Evolutionary conservation across 148 eudicot species (phyloP).

Genomic region (Chenopodium suecicum): DNA sequence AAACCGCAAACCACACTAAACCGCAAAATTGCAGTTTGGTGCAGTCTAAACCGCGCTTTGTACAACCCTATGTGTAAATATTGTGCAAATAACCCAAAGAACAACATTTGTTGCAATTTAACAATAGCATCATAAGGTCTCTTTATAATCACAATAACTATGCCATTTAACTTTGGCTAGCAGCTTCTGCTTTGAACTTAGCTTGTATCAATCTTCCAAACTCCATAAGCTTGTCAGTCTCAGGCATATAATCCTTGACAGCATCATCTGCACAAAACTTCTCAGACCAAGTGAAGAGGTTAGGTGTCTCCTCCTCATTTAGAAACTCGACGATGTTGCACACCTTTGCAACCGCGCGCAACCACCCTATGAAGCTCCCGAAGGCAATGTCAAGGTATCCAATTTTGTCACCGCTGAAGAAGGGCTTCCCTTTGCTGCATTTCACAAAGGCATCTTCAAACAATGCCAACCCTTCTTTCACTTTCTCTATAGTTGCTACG

Average conservation of each 20-base stretch:
- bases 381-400: constrained; percentile 54
- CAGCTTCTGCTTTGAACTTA: constrained; percentile 20
- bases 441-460: constrained; percentile 48
- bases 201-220: constrained; percentile 32
- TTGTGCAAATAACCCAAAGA: too few relatives aligned
- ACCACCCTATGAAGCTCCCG: constrained; percentile 43
- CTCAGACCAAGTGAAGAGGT: constrained; percentile 36
- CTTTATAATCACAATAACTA: not conserved
- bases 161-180: not conserved
- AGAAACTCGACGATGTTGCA: constrained; percentile 22
- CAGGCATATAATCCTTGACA: constrained; percentile 44
- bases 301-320: constrained; percentile 34
- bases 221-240: constrained; percentile 40
- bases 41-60: too few relatives aligned
- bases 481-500: constrained; percentile 25
- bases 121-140: too few relatives aligned
- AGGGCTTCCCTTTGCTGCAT: constrained; percentile 48
- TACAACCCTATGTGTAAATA: too few relatives aligned
- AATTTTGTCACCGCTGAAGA: constrained; percentile 50
- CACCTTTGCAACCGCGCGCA: constrained; percentile 30
- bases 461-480: constrained; percentile 25
- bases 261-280: constrained; percentile 35
- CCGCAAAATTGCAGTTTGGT: too few relatives aligned
- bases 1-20: too few relatives aligned
- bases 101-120: too few relatives aligned